Evolutionary conservation across 2,329 filamentous ascomycete species (phyloP).

Genomic region (Dothideomycetes sp.): DNA sequence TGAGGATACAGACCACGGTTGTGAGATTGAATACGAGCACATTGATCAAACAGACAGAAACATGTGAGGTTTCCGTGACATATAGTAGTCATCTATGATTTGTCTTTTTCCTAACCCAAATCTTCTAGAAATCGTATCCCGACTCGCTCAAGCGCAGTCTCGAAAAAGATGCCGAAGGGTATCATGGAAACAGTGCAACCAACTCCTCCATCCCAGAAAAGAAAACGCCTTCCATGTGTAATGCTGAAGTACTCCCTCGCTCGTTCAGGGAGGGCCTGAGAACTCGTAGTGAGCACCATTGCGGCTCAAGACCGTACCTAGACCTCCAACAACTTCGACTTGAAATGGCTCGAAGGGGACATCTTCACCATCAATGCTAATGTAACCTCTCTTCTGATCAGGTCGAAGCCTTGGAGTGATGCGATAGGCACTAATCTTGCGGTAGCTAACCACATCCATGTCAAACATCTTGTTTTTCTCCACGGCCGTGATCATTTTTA

Average conservation of each 20-base stretch:
- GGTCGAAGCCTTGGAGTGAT: conserved; percentile 52
- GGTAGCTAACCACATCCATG: conserved; percentile 65
- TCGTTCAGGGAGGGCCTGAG: conserved; percentile 18
- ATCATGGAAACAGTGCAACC: background rate
- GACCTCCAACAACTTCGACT: conserved; percentile 71
- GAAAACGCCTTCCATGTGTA: background rate
- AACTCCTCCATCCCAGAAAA: background rate
- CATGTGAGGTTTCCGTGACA: too few relatives aligned
- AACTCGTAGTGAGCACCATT: conserved; percentile 62
- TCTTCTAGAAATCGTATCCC: too few relatives aligned
- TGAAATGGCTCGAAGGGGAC: conserved; percentile 85
- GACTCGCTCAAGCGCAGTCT: too few relatives aligned
- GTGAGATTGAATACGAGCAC: too few relatives aligned
- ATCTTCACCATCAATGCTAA: conserved; percentile 88
- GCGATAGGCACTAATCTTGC: conserved; percentile 79
- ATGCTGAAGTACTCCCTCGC: too few relatives aligned
- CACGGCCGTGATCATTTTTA: conserved; percentile 63
- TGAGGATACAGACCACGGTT: too few relatives aligned
- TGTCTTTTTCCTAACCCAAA: too few relatives aligned
- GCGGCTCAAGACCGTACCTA: conserved; percentile 79
- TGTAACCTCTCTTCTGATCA: conserved; percentile 63
- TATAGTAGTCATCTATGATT: too few relatives aligned
- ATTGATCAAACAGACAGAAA: too few relatives aligned
- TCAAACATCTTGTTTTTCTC: conserved; percentile 72
- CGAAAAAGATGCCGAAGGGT: too few relatives aligned